Percentiles rank a stretch among this genome's conserved stretches.
Conservation (phyloP, 257 asterid species). For the Gynochthodes officinalis region DNA sequence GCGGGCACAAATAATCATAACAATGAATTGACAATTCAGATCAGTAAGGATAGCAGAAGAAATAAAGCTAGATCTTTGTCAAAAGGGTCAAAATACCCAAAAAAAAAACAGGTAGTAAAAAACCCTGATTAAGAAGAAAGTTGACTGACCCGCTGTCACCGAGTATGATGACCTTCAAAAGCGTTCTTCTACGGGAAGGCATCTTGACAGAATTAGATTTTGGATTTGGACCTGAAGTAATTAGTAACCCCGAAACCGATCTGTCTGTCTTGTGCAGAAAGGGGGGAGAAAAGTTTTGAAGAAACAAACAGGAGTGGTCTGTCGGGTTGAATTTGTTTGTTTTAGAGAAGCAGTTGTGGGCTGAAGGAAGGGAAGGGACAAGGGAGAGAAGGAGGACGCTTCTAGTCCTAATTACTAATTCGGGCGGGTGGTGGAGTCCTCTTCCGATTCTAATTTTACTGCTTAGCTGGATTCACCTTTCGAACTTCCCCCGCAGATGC, state of each 20-base stretch:
- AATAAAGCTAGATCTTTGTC: not conserved
- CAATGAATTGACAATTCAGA: no score
- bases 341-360: no score
- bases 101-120: not conserved
- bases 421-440: not conserved
- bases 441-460: not conserved
- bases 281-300: not conserved
- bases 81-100: not conserved
- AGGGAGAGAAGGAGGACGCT: slow-evolving; percentile 20
- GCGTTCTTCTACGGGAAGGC: slow-evolving; percentile 96
- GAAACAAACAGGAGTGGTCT: not conserved
- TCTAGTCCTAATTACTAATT: slow-evolving; percentile 10
- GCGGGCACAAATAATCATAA: not conserved
- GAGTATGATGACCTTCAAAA: slow-evolving; percentile 98
- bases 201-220: slow-evolving; percentile 31
- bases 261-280: not conserved
- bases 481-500: not conserved
- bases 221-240: not conserved
- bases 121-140: not conserved
- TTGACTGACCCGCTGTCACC: slow-evolving; percentile 91
- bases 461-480: slow-evolving; percentile 21
- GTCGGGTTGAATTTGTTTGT: not conserved
- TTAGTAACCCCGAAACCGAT: slow-evolving; percentile 20
- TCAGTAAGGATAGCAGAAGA: not conserved
- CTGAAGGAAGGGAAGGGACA: no score